These are phyloP conservation scores for Chlorella sp. DNA, from an alignment of 139 green algal species.

Conservation along the genomic window DNA sequence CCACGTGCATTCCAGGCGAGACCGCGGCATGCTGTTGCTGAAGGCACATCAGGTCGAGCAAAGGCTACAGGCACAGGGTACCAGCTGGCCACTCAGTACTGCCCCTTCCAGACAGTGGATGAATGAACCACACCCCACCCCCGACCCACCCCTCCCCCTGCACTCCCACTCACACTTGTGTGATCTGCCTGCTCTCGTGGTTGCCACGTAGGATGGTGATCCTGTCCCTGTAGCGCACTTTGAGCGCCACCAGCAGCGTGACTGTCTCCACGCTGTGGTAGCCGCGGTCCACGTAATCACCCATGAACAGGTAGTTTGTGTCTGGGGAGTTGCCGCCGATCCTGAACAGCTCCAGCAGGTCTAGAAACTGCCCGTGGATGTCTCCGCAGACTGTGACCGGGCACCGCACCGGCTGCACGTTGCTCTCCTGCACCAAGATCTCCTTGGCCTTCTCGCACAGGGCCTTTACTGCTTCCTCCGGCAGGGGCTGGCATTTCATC, in stretches of 20 bases:
- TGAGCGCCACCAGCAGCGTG: constrained; percentile 83
- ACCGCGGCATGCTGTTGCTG: no score
- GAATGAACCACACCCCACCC: no score
- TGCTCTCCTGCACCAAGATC: constrained; percentile 85
- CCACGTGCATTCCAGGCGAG: no score
- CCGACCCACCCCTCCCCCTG: no score
- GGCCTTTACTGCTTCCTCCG: constrained; percentile 82
- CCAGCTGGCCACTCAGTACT: no score
- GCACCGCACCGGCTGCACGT: constrained; percentile 90
- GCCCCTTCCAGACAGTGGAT: no score
- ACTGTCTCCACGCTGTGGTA: constrained; percentile 98
- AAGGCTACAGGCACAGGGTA: no score
- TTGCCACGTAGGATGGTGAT: constrained; percentile 98
- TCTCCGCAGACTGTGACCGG: constrained; percentile 98
- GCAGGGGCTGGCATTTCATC: constrained; percentile 85
- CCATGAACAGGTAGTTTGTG: constrained; percentile 99
- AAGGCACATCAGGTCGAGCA: no score
- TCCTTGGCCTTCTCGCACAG: constrained; percentile 92
- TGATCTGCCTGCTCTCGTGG: constrained; percentile 98
- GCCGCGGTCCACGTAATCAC: constrained; percentile 97
- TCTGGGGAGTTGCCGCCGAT: constrained; percentile 93
- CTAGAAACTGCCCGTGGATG: constrained; percentile 97
- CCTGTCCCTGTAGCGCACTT: constrained; percentile 87
- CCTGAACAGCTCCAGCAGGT: constrained; percentile 93
- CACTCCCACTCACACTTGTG: constrained; percentile 79